Percentiles rank a stretch among this genome's conserved stretches.
These are phyloP conservation scores for Begonia fuchsioides DNA, from an alignment of 306 rosid species.

Conservation along the genomic window DNA sequence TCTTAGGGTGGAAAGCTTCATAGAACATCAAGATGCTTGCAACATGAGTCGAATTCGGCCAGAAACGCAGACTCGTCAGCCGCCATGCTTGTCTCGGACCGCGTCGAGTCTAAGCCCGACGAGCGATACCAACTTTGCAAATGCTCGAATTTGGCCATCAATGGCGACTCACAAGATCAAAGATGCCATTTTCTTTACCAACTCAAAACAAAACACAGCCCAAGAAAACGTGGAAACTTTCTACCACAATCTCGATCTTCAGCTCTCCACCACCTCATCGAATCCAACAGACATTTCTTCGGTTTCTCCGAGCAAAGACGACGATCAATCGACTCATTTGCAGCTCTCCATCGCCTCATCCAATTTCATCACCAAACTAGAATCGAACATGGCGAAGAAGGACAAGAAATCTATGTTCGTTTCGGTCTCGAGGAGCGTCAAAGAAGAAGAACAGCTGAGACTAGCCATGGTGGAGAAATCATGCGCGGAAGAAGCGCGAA, in stretches of 20 bases:
- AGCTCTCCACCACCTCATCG: slow-evolving; percentile 48
- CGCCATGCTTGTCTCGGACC: slow-evolving; percentile 70
- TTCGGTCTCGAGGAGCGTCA: neutral
- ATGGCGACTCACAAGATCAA: slow-evolving; percentile 16
- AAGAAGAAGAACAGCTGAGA: slow-evolving; percentile 28
- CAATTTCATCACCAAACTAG: slow-evolving; percentile 19
- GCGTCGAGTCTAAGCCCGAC: slow-evolving; percentile 97
- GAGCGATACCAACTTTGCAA: slow-evolving; percentile 66
- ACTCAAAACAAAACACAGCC: slow-evolving; percentile 4
- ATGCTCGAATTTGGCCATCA: slow-evolving; percentile 20
- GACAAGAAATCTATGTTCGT: neutral
- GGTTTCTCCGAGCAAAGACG: slow-evolving; percentile 24
- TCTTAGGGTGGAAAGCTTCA: slow-evolving; percentile 91
- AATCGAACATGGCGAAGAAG: neutral
- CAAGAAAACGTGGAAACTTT: neutral
- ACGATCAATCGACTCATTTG: slow-evolving; percentile 47
- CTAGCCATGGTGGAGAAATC: slow-evolving; percentile 69
- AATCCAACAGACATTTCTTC: slow-evolving; percentile 15
- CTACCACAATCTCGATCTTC: slow-evolving; percentile 71
- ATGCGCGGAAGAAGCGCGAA: slow-evolving; percentile 76
- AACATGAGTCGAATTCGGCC: slow-evolving; percentile 54
- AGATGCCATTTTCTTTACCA: slow-evolving; percentile 24
- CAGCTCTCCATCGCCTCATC: slow-evolving; percentile 87
- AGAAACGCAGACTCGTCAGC: slow-evolving; percentile 42
- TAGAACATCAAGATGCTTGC: slow-evolving; percentile 98